Percentiles rank a stretch among this genome's conserved stretches.
These are phyloP conservation scores for Aspergillus wentii DNA, from an alignment of 495 filamentous ascomycete genomes.

Conservation along the genomic window DNA sequence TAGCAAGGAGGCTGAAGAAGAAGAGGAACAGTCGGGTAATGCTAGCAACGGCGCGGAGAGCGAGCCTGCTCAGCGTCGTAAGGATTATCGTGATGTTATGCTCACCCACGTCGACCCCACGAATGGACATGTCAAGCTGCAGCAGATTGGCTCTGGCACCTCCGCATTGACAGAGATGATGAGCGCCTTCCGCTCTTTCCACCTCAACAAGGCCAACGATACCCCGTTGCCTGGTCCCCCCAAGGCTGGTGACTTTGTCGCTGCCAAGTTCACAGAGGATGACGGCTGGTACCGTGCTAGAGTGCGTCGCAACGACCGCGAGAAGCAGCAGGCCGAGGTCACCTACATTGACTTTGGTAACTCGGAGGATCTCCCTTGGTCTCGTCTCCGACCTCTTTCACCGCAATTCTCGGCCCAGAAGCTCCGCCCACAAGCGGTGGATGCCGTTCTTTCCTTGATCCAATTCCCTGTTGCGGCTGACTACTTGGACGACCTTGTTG, in stretches of 20 bases:
- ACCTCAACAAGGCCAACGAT: constrained; percentile 69
- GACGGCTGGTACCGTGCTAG: constrained; percentile 91
- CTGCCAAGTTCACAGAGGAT: constrained; percentile 83
- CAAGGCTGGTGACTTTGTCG: constrained; percentile 85
- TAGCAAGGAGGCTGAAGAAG: constrained; percentile 60
- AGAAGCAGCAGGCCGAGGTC: constrained; percentile 81
- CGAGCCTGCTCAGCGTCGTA: constrained; percentile 51
- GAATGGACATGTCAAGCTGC: constrained; percentile 74
- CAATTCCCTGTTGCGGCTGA: constrained; percentile 76
- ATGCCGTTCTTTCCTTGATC: constrained; percentile 81
- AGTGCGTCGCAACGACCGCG: constrained; percentile 86
- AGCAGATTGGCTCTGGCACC: constrained; percentile 79
- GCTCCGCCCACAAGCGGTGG: constrained; percentile 80
- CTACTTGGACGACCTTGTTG: constrained; percentile 74
- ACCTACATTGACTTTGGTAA: constrained; percentile 97
- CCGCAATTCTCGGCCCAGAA: constrained; percentile 72
- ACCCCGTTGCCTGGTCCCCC: constrained; percentile 68
- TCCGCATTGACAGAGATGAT: constrained; percentile 78
- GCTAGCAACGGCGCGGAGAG: constrained; percentile 44
- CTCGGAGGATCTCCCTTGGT: constrained; percentile 81
- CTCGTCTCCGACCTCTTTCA: constrained; percentile 69
- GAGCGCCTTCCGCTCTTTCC: constrained; percentile 82
- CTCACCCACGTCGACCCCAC: constrained; percentile 80
- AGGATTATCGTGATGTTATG: constrained; percentile 88
- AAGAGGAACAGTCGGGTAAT: constrained; percentile 43